Base-by-base conservation (phyloP, 2,329 filamentous ascomycete genomes). In the Fusarium sp. region DNA sequence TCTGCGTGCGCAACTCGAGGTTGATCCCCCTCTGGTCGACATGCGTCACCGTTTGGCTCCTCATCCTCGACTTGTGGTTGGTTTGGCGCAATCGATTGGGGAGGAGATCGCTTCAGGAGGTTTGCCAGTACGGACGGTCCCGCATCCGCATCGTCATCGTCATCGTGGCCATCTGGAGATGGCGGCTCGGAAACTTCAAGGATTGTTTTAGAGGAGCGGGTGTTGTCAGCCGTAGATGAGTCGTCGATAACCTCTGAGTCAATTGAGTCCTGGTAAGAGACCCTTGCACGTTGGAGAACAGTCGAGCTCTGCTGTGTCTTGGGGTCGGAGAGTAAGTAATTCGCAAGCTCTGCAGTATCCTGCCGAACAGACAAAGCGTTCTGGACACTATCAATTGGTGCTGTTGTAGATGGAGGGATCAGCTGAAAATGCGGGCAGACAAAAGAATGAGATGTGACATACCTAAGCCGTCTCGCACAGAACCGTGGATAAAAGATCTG, bases 271-370 rank as follows among this genome's bases (percentile, higher is more conserved):
- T 79, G 78, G 24, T 77, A 54, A 3, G 79, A 81, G 20, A 75
- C 61, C 65, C 81, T 77, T 13, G 76, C 71, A 42, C 81, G 79
- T 30, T 81, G 79, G n/a, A 89, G 81, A 65, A 90, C 87, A 15
- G 84, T 83, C 9, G 85, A 82, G 68, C 80, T 84, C 47, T 81
- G 83, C 47, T 80, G 76, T 65, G 83, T 80, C 64, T 86, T 83
- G 75, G 87, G 87, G 75, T 93, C 90, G 42, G 91, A 91, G 33
- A 97, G 87, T 55, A 94, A 91, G 79, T 95, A 94, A 24, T 90
- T 94, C 47, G 95, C 95, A 63, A 97, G 86, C 82, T 97, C 94
- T 57, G 94, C 93, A 6, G 95, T 97, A 79, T 96, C 92, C 82
- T 96, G 92, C 72, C 95, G 92, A 44, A 97, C 92, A 73, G 91